Evolutionary conservation across 345 rosid genomes (phyloP).

Genomic region (thale cress (Arabidopsis thaliana)): DNA sequence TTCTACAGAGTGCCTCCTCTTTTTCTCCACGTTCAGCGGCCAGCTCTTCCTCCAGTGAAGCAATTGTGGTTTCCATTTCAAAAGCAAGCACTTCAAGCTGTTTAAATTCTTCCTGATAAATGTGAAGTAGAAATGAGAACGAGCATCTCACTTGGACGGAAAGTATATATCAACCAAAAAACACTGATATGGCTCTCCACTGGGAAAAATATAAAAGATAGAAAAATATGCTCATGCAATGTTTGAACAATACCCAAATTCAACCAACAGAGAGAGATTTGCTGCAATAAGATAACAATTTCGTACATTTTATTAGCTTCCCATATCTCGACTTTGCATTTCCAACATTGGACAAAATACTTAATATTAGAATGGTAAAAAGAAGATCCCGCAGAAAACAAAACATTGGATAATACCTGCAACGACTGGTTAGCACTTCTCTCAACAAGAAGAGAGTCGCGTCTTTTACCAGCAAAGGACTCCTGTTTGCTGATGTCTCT

Average conservation of each 20-base stretch:
- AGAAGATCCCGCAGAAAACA: constrained; percentile 2
- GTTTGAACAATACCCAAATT: constrained; percentile 16
- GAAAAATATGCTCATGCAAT: constrained; percentile 26
- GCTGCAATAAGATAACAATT: not conserved
- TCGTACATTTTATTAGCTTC: constrained; percentile 7
- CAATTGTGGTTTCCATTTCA: constrained; percentile 93
- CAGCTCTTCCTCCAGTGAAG: constrained; percentile 79
- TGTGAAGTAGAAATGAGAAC: constrained; percentile 27
- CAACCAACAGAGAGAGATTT: constrained; percentile 9
- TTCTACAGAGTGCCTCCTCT: constrained; percentile 58
- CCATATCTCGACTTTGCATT: constrained; percentile 7
- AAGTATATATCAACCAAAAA: constrained; percentile 27
- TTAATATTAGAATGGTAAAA: not conserved
- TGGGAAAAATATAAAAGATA: constrained; percentile 1
- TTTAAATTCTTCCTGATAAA: constrained; percentile 72
- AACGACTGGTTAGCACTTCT: constrained; percentile 51
- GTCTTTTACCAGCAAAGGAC: constrained; percentile 73
- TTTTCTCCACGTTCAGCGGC: constrained; percentile 60
- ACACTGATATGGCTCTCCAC: constrained; percentile 14
- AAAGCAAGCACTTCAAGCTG: constrained; percentile 83
- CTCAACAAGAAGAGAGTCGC: constrained; percentile 65
- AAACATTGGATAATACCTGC: constrained; percentile 42
- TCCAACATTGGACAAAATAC: constrained; percentile 15
- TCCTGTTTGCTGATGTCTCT: constrained; percentile 86
- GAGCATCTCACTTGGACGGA: constrained; percentile 14